Conservation (phyloP, 2,329 filamentous ascomycete species). For the Apiospora pterosperma region DNA sequence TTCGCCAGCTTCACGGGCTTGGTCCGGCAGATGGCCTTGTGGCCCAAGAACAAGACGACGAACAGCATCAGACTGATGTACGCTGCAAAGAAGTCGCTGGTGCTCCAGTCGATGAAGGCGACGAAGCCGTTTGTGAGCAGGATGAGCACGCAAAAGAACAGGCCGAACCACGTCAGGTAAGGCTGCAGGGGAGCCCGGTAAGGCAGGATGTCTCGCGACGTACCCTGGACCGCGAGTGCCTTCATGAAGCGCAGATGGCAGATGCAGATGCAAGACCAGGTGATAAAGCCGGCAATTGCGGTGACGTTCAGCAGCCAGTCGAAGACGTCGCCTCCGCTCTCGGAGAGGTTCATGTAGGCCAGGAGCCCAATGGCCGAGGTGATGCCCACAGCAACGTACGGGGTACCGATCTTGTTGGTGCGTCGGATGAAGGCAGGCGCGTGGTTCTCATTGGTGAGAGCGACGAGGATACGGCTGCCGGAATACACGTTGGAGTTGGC, state of each 20-base stretch:
- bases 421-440: constrained; percentile 57
- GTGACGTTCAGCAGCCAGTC: constrained; percentile 72
- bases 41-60: constrained; percentile 53
- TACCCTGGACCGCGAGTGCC: constrained; percentile 52
- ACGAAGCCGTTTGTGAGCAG: constrained; percentile 68
- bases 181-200: constrained; percentile 62
- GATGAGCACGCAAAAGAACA: constrained; percentile 63
- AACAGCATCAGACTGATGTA: constrained; percentile 67
- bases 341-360: constrained; percentile 64
- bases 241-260: constrained; percentile 65
- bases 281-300: constrained; percentile 66
- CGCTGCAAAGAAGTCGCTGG: constrained; percentile 58
- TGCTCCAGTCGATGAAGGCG: constrained; percentile 61
- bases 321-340: constrained; percentile 58
- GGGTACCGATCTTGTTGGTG: constrained; percentile 61
- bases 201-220: constrained; percentile 55
- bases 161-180: constrained; percentile 61
- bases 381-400: constrained; percentile 55
- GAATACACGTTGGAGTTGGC: constrained; percentile 77
- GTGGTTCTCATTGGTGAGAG: constrained; percentile 60
- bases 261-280: constrained; percentile 63
- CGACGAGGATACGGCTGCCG: constrained; percentile 64
- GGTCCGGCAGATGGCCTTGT: constrained; percentile 46
- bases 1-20: constrained; percentile 20
- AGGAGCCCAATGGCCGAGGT: constrained; percentile 60